Conservation (phyloP, 2,329 filamentous ascomycete genomes). For the Madurella mycetomatis region DNA sequence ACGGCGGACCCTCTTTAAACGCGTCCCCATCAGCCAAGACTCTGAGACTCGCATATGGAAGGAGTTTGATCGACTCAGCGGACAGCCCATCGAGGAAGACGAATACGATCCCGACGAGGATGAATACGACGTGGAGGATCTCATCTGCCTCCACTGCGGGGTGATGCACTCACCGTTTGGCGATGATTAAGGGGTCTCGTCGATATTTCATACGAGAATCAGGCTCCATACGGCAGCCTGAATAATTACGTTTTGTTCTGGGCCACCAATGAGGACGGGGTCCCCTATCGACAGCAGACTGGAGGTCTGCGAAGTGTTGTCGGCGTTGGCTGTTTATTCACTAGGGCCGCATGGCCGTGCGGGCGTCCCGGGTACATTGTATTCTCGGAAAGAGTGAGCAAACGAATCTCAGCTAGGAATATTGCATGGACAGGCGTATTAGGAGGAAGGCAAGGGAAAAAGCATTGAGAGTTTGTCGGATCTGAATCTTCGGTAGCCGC, state of each 20-base stretch:
- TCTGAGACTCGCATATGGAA: conserved; percentile 42
- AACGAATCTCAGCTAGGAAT: background rate
- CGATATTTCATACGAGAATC: no score
- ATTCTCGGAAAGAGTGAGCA: background rate
- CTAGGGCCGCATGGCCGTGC: background rate
- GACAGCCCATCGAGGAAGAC: conserved; percentile 3
- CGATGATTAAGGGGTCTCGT: conserved; percentile 3
- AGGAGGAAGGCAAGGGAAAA: background rate
- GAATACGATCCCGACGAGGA: conserved; percentile 12
- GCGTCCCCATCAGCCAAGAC: conserved; percentile 41
- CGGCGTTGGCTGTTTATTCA: background rate
- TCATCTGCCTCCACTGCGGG: conserved; percentile 20
- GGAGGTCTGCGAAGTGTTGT: background rate
- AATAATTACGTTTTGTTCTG: no score
- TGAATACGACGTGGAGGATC: conserved; percentile 11
- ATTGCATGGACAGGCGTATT: background rate
- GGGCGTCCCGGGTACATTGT: background rate
- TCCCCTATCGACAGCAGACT: background rate
- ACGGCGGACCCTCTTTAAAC: conserved; percentile 45
- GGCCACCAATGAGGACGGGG: no score
- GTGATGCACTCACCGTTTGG: conserved; percentile 16
- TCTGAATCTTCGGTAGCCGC: background rate
- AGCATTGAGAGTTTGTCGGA: background rate
- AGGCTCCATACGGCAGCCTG: no score
- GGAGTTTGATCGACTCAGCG: conserved; percentile 37